Evolutionary conservation across 140 eudicot species (phyloP), one percentile per base, ranked within the genome.

Genomic region (Oenanthe javanica): DNA sequence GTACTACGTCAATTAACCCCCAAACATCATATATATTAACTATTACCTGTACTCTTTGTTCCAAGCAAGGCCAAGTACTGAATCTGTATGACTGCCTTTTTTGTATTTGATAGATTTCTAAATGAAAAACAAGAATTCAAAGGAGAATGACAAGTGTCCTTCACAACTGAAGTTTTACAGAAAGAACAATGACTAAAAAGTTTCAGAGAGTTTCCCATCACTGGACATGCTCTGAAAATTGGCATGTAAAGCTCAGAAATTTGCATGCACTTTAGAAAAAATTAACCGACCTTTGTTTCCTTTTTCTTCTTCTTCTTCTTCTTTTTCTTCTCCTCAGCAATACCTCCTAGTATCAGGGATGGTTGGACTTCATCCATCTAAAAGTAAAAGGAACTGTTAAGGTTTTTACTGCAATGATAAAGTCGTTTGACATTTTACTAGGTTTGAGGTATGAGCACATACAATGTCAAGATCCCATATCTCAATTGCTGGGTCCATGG

Each of bases 301-400:
- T 90, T 91, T 86, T 31, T 31, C 36, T 31, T 31, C 36, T 31
- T 31, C 36, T 31, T 31, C 45, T 48, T 75, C 61, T 75, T 75
- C 54, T 71, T 71, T 43, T 69, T 71, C 92, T 90, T 87, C 82
- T 95, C 96, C 82, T 95, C 96, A 27, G 81, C 76, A 77, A 88
- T 72, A 8, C 99, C 99, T 75, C 99, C 99, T 81, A 95, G 81
- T 50, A 86, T 81, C 31, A 83, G 81, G 2, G 94, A 89, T 61
- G 99, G 97, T 77, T 92, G 92, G 70, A 92, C 95, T 78, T 90
- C 97, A 90, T 95, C 99, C 88, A 90, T 84, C 99, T 95, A 87
- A 77, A 70, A 48, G 80, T 25, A 79, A 64, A 46, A 11, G 67
- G 43, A 10, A 81, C 18, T 4, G 51, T 77, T 18, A 72, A 2